These are phyloP conservation scores for Cenchrus fungigraminus DNA, from an alignment of 176 grass and related monocot species.

Conservation along the genomic window DNA sequence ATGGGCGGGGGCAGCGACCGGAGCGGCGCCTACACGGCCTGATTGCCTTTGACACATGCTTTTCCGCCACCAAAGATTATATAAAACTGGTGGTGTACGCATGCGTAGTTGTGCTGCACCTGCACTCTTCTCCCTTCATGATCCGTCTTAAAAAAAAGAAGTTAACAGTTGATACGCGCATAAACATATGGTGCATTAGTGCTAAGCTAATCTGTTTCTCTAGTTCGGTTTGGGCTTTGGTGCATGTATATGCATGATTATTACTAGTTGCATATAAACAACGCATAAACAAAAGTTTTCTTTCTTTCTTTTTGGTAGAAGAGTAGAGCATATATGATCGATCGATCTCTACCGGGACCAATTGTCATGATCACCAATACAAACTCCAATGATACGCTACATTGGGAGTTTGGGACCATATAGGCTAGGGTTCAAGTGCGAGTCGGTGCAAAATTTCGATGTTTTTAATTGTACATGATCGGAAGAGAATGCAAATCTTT, in stretches of 20 bases:
- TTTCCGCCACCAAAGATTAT: slow-evolving; percentile 2
- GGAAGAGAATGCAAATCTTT: not conserved
- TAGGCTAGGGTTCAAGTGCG: not conserved
- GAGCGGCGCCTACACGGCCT: slow-evolving; percentile 46
- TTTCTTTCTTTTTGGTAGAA: not conserved
- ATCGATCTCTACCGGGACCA: not conserved
- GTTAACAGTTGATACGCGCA: not conserved
- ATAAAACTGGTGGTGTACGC: not conserved
- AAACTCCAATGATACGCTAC: not conserved
- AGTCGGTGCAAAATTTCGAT: not conserved
- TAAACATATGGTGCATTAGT: not conserved
- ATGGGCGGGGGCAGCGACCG: slow-evolving; percentile 35
- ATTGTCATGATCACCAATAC: not conserved
- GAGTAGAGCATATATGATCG: not conserved
- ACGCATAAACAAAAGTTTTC: not conserved
- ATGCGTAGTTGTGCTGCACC: slow-evolving; percentile 16
- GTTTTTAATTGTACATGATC: not conserved
- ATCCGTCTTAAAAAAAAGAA: not conserved
- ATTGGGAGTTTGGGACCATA: not conserved
- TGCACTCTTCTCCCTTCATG: not conserved
- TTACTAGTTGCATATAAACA: too few species aligned
- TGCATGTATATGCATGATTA: not conserved
- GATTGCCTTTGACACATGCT: slow-evolving; percentile 68
- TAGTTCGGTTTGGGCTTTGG: not conserved
- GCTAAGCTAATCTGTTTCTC: not conserved